Base-by-base conservation (phyloP, 768 basidiomycete genomes). In the Phlebiopsis flavidoalba region DNA sequence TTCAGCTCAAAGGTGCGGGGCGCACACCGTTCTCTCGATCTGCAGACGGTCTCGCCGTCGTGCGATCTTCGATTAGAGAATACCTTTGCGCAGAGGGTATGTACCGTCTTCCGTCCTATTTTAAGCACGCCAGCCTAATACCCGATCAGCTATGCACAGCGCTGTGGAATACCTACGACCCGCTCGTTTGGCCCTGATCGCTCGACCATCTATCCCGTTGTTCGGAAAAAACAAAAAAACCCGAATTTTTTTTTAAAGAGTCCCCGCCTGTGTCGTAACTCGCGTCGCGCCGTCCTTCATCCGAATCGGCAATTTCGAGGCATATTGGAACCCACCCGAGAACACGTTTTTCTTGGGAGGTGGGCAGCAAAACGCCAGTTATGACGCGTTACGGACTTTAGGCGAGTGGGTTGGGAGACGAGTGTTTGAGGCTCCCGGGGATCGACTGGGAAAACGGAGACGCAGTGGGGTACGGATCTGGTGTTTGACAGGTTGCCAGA, bases 1-100 rank as follows among this genome's bases (percentile, higher is more conserved):
- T 99, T 8, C 97, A 98, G 72, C 83, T 99, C 65, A 99, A 98
- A 71, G 97, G 97, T 1, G 84, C 88, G 0, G 97, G 97, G 0
- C 80, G 97, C 11, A 98, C 96, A 0, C 95, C 97, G 0, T 98
- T 95, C 75, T 91, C 93, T 0, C 83, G 97, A 24, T 82, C 80
- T 55, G 96, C 97, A 3, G 97, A 98, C 71, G 97, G 97, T 0
- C 80, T 99, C 17, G 97, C 97, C 0, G 96, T 98, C 2, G 74
- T 95, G n/a, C 87, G 97, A 26, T 95, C 93, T 46, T 95, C 93
- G 5, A 87, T 98, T 31, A 87, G 96, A 51, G 97, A 98, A 75
- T 98, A 87, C 66, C 83, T 98, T 8, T 89, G 93, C 47, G 89
- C 93, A 1, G 96, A 98, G 87, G 92, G 91, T 86, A 64, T 61